Base-by-base conservation (phyloP, 2,329 filamentous ascomycete genomes). In the Hawksworthiomyces lignivorus region DNA sequence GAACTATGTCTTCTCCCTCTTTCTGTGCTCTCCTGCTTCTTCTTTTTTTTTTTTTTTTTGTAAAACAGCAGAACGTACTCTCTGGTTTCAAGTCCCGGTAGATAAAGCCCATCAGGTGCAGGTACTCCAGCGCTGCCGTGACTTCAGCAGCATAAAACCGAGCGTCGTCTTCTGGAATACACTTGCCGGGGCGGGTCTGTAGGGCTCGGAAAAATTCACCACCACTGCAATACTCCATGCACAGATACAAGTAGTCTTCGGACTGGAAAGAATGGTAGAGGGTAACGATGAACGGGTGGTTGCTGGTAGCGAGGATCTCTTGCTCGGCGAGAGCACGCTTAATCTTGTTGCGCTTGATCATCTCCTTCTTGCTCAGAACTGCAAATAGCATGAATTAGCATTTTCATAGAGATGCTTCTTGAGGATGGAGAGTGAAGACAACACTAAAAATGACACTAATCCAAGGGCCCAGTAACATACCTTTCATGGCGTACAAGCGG, bases 281-380 rank as follows among this genome's bases (percentile, higher is more conserved):
- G 0, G 92, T 98, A 49, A 98, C 92, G 59, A 98, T 98, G 63
- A 98, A 98, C 0, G 92, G 92, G 57, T 98, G 92, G 55, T 98
- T 98, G 71, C 90, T 97, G 31, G 92, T 98, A 8, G 92, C 92
- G 41, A 98, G 71, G 51, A 98, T 98, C 63, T 98, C 92, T 61
- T 97, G 92, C 66, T 98, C 92, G 28, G 92, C 92, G 53, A 98
- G 73, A 12, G 92, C 92, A 59, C 92, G 81, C 75, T 98, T 98
- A 69, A 98, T 98, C 75, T 98, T 98, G 73, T 98, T 98, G 45
- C 92, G 84, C 71, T 98, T 98, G 65, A 98, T 98, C 92, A 98
- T 98, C 65, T 98, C 92, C 72, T 97, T 96, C 68, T 98, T 98
- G 74, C 89, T 97, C 63, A 98, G 62, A 6, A 98, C 92, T 97